Evolutionary conservation across 2,329 filamentous ascomycete species (phyloP).

Genomic region (Colletotrichum cuscutae): DNA sequence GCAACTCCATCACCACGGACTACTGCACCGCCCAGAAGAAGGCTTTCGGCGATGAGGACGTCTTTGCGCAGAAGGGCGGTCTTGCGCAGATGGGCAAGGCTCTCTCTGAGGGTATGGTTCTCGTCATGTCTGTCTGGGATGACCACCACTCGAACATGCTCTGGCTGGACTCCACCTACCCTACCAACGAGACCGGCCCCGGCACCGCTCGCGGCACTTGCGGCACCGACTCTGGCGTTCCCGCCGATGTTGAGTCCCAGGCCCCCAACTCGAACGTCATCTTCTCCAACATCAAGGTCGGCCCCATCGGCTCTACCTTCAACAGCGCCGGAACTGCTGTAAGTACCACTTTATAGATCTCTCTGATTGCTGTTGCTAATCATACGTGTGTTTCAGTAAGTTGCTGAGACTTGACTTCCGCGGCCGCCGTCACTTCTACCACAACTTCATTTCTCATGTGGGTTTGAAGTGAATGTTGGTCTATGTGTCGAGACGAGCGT

Average conservation of each 20-base stretch:
- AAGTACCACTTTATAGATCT: neutral
- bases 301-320: constrained; percentile 65
- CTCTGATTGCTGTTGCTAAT: neutral
- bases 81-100: constrained; percentile 64
- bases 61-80: constrained; percentile 67
- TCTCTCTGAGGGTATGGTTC: constrained; percentile 55
- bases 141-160: constrained; percentile 77
- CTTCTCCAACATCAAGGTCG: constrained; percentile 64
- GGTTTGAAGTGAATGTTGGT: no score
- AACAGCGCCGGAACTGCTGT: constrained; percentile 16
- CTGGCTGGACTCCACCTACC: constrained; percentile 78
- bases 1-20: constrained; percentile 62
- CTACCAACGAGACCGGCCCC: constrained; percentile 55
- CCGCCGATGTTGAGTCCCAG: constrained; percentile 58
- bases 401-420: neutral
- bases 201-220: constrained; percentile 67
- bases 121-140: constrained; percentile 67
- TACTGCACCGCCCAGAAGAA: constrained; percentile 71
- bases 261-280: constrained; percentile 60
- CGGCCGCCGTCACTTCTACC: no score
- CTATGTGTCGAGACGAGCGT: no score
- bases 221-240: constrained; percentile 60
- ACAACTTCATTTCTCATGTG: no score
- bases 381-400: neutral
- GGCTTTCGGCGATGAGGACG: constrained; percentile 64